Evolutionary conservation across 2,329 filamentous ascomycete genomes (phyloP).

Genomic region (Decorospora gaudefroyi): DNA sequence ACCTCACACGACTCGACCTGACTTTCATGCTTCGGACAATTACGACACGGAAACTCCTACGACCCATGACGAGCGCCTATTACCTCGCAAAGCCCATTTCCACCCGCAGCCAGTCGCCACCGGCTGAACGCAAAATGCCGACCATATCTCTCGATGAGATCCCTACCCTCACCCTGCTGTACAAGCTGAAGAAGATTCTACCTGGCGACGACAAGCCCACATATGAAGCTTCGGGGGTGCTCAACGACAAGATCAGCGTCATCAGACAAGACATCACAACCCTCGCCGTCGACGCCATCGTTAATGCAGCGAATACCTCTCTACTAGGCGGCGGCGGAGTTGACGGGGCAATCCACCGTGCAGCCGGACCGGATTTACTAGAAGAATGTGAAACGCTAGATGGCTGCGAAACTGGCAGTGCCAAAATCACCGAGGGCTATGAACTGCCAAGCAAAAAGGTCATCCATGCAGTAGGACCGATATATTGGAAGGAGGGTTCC

Average conservation of each 20-base stretch:
- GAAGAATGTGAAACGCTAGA: conserved; percentile 71
- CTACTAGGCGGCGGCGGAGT: conserved; percentile 90
- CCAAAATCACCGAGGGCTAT: conserved; percentile 82
- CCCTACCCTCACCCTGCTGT: conserved; percentile 67
- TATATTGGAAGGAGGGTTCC: conserved; percentile 61
- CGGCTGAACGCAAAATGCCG: conserved; percentile 11
- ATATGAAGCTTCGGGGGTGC: conserved; percentile 25
- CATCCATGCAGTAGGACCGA: conserved; percentile 88
- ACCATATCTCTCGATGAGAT: conserved; percentile 58
- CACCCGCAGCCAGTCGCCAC: conserved; percentile 3
- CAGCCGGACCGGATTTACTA: conserved; percentile 71
- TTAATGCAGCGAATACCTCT: conserved; percentile 84
- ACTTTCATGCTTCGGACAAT: conserved; percentile 2
- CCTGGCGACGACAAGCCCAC: conserved; percentile 23
- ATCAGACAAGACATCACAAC: conserved; percentile 80
- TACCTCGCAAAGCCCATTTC: conserved; percentile 27
- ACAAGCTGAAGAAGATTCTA: conserved; percentile 60
- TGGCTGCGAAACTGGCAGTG: conserved; percentile 76
- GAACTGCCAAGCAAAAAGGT: conserved; percentile 74
- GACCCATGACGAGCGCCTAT: conserved; percentile 31
- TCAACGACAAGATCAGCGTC: conserved; percentile 71
- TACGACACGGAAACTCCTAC: neutral
- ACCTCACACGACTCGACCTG: neutral
- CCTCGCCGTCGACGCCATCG: conserved; percentile 77
- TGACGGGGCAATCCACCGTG: conserved; percentile 73